A percentile compares a stretch with the other conserved stretches of the same genome.
These are phyloP conservation scores for Scutellaria barbata DNA, from an alignment of 257 asterid genomes.

Conservation along the genomic window DNA sequence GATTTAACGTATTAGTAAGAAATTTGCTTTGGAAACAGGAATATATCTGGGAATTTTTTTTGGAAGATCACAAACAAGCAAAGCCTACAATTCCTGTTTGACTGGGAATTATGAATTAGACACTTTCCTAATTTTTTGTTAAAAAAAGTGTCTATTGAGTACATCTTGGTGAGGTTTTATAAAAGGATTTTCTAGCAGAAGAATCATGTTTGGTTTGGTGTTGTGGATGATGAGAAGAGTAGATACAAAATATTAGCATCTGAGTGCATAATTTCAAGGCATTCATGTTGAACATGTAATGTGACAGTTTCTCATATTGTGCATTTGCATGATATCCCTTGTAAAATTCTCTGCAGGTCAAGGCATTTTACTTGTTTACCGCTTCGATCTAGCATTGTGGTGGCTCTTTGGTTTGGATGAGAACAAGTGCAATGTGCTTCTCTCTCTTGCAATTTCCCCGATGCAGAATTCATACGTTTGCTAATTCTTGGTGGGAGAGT, in stretches of 20 bases:
- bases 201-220: conserved; percentile 8
- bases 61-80: too few species aligned
- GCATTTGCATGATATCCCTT: conserved; percentile 14
- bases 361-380: conserved; percentile 29
- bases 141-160: not conserved
- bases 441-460: conserved; percentile 72
- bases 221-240: not conserved
- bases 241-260: not conserved
- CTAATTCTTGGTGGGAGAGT: conserved; percentile 67
- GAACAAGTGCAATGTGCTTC: conserved; percentile 76
- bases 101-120: conserved; percentile 14
- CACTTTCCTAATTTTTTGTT: not conserved
- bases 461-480: conserved; percentile 58
- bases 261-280: not conserved
- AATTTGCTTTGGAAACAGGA: too few species aligned
- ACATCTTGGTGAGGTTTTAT: not conserved
- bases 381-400: conserved; percentile 21
- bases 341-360: conserved; percentile 51
- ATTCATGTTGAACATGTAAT: not conserved
- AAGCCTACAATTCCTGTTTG: too few species aligned
- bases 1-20: too few species aligned
- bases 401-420: conserved; percentile 52
- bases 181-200: not conserved
- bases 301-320: conserved; percentile 10
- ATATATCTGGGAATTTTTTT: too few species aligned